Conservation (phyloP, 2,329 filamentous ascomycete species). For the Cytospora schulzeri region DNA sequence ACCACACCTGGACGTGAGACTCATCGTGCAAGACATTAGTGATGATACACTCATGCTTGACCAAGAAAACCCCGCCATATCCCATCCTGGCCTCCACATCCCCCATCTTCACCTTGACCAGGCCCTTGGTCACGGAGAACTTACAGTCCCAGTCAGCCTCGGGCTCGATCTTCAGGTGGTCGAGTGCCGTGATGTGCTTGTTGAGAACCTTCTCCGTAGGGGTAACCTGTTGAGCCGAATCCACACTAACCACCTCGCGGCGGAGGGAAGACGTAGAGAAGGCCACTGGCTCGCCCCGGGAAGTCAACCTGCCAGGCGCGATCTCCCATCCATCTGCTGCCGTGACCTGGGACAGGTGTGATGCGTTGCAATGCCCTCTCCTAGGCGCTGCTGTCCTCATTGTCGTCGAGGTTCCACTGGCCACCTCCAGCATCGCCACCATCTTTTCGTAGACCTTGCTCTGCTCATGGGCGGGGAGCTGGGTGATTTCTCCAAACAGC, state of each 20-base stretch:
- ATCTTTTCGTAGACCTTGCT: background rate
- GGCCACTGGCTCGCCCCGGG: background rate
- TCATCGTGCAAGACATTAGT: slow-evolving; percentile 8
- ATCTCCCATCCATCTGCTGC: slow-evolving; percentile 13
- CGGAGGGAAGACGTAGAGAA: slow-evolving; percentile 12
- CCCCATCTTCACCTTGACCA: slow-evolving; percentile 1
- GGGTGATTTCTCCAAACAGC: slow-evolving; percentile 9
- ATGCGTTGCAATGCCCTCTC: background rate
- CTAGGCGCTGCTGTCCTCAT: too few species aligned
- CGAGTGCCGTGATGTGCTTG: slow-evolving; percentile 4
- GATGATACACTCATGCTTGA: background rate
- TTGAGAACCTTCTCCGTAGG: slow-evolving; percentile 7
- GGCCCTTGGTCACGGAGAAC: slow-evolving; percentile 1
- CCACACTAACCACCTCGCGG: background rate
- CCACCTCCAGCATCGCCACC: background rate
- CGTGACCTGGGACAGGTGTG: background rate
- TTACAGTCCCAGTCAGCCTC: slow-evolving; percentile 1
- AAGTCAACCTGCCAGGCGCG: slow-evolving; percentile 1
- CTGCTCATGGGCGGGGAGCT: slow-evolving; percentile 1
- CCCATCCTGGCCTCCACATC: slow-evolving; percentile 8
- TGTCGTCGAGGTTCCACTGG: background rate
- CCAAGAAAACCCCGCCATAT: slow-evolving; percentile 3
- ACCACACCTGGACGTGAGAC: slow-evolving; percentile 14
- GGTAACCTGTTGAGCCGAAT: slow-evolving; percentile 3
- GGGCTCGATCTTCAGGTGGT: background rate